phyloP scores from a whole-genome alignment of 345 rosid species.

The Brassica incana region DNA sequence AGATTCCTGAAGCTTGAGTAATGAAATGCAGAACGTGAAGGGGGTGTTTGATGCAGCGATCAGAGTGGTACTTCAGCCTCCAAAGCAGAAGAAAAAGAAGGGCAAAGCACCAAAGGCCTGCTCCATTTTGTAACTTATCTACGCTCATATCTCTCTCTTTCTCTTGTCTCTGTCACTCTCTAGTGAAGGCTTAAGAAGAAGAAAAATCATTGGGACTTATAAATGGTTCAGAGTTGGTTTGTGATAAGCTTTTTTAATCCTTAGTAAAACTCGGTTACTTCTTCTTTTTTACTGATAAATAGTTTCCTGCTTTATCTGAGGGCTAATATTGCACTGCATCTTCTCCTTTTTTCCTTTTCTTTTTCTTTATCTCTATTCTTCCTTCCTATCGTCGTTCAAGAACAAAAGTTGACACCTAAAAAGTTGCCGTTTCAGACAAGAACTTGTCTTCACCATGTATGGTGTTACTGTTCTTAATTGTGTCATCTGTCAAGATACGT shows the following conservation, averaged over 20 bases:
- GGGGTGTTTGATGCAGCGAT: slow-evolving; percentile 94
- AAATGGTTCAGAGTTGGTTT: neutral
- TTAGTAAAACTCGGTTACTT: neutral
- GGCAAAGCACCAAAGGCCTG: slow-evolving; percentile 82
- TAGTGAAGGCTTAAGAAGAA: slow-evolving; percentile 16
- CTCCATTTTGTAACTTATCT: slow-evolving; percentile 68
- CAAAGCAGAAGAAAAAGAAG: slow-evolving; percentile 91
- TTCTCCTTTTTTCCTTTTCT: neutral
- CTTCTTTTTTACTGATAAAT: neutral
- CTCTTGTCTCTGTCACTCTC: slow-evolving; percentile 9
- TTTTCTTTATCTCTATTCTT: neutral
- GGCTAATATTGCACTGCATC: slow-evolving; percentile 19
- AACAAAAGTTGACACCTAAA: neutral
- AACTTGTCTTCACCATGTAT: neutral
- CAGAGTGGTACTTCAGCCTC: slow-evolving; percentile 92
- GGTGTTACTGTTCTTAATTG: neutral
- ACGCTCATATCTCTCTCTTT: neutral
- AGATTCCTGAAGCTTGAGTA: neutral
- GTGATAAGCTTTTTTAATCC: neutral
- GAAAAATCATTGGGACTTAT: slow-evolving; percentile 2
- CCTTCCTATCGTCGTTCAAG: neutral
- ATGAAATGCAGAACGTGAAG: slow-evolving; percentile 76
- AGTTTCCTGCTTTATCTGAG: slow-evolving; percentile 26
- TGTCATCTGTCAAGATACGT: too few relatives aligned
- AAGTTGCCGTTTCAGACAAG: neutral